Evolutionary conservation across 805 yeast genomes (phyloP).

Genomic region (Kuraishia molischiana): DNA sequence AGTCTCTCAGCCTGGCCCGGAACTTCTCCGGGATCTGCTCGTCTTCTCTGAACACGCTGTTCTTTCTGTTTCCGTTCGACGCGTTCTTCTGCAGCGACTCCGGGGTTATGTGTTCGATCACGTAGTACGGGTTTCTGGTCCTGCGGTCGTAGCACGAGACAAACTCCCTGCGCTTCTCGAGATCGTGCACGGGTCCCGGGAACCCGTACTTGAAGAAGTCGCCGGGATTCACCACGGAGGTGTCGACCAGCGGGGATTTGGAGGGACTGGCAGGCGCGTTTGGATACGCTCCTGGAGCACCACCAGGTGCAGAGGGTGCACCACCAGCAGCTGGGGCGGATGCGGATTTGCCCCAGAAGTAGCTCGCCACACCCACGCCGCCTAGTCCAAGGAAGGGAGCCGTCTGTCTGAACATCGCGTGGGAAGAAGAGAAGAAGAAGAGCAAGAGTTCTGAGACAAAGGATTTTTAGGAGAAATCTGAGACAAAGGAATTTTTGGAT

Average conservation of each 20-base stretch:
- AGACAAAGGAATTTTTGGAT: too few relatives aligned
- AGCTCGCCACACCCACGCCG: conserved; percentile 20
- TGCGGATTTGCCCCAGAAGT: conserved; percentile 20
- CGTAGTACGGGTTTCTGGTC: conserved; percentile 77
- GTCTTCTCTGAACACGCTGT: conserved; percentile 82
- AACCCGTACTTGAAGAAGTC: conserved; percentile 87
- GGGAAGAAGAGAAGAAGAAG: neutral
- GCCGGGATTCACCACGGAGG: conserved; percentile 55
- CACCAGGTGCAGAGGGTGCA: too few relatives aligned
- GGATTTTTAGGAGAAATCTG: too few relatives aligned
- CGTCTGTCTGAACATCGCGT: conserved; percentile 6
- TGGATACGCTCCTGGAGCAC: too few relatives aligned
- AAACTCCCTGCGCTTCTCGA: conserved; percentile 64
- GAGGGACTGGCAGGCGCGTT: conserved; percentile 5
- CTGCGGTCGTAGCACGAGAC: conserved; percentile 81
- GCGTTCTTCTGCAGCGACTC: conserved; percentile 44
- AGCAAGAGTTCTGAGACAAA: too few relatives aligned
- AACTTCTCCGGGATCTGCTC: conserved; percentile 68
- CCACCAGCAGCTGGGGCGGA: too few relatives aligned
- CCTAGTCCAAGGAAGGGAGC: conserved; percentile 15
- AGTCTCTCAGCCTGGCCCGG: conserved; percentile 72
- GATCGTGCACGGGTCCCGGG: conserved; percentile 91
- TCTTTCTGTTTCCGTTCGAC: conserved; percentile 60
- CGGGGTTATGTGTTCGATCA: conserved; percentile 78
- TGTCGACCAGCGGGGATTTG: conserved; percentile 6